Percentiles rank a stretch among this genome's conserved stretches.
These are phyloP conservation scores for Boletus huronensis DNA, from an alignment of 768 basidiomycete genomes.

Conservation along the genomic window DNA sequence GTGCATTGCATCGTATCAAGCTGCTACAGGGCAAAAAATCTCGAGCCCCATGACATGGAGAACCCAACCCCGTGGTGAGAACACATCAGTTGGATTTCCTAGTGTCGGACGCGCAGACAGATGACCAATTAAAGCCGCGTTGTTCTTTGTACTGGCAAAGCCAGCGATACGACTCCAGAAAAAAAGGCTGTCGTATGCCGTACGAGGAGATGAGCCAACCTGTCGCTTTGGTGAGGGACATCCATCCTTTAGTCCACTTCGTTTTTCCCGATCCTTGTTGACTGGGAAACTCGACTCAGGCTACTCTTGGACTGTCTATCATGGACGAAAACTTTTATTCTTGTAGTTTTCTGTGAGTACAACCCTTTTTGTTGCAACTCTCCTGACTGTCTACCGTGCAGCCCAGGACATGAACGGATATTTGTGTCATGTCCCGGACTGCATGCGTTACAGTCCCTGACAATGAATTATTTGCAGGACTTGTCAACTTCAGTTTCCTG, in stretches of 20 bases:
- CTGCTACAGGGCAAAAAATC: not conserved
- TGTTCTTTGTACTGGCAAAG: not conserved
- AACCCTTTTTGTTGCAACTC: not conserved
- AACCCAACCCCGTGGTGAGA: not conserved
- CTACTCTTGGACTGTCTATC: slow-evolving; percentile 26
- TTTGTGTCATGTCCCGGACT: not conserved
- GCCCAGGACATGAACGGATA: not conserved
- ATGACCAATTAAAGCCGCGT: not conserved
- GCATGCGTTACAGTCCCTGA: too few relatives aligned
- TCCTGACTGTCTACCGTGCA: not conserved
- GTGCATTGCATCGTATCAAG: not conserved
- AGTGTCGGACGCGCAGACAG: not conserved
- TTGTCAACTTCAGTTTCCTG: too few relatives aligned
- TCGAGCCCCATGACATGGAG: not conserved
- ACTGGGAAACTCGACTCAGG: slow-evolving; percentile 27
- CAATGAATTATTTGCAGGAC: too few relatives aligned
- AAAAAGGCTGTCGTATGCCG: not conserved
- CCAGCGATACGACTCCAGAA: not conserved
- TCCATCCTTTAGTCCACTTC: slow-evolving; percentile 27
- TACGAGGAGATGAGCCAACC: not conserved
- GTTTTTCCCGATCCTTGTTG: slow-evolving; percentile 14
- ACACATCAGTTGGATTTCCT: not conserved
- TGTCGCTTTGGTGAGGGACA: not conserved
- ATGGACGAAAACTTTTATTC: not conserved
- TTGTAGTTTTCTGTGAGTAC: slow-evolving; percentile 5